Percentiles rank a stretch among this genome's conserved stretches.
phyloP scores from a whole-genome alignment of 2,329 filamentous ascomycete genomes.

The Cladophialophora immunda region DNA sequence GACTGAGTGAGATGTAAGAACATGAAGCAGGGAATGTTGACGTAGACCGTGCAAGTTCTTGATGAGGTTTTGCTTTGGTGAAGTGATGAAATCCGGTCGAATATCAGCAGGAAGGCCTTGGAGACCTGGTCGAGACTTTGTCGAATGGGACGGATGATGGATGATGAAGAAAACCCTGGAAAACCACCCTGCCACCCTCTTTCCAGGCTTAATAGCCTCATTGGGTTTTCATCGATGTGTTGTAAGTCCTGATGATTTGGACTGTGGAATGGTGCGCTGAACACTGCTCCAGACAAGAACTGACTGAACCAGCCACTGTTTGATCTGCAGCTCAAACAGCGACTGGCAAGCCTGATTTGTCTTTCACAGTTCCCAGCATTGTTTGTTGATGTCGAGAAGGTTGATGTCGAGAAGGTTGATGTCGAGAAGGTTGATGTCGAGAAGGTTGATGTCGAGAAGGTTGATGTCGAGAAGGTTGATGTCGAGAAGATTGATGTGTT shows the following conservation, averaged over 20 bases:
- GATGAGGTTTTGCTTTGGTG: background rate
- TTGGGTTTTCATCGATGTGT: background rate
- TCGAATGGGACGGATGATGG: background rate
- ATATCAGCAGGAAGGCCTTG: background rate
- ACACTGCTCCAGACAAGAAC: background rate
- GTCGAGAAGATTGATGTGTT: background rate
- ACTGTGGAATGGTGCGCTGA: background rate
- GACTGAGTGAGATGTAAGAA: background rate
- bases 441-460: background rate
- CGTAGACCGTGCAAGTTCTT: background rate
- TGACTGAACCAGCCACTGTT: background rate
- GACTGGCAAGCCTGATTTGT: background rate
- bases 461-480: background rate
- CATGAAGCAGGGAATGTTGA: background rate
- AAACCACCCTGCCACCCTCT: slow-evolving; percentile 7
- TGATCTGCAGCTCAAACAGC: slow-evolving; percentile 6
- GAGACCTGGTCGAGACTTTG: background rate
- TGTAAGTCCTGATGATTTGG: background rate
- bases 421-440: background rate
- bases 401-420: background rate
- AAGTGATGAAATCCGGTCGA: background rate
- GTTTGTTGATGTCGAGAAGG: background rate
- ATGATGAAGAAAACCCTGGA: background rate
- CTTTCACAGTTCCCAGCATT: background rate
- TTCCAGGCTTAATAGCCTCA: slow-evolving; percentile 7